Base-by-base conservation (phyloP, 148 eudicot species). In the Fallopia convolvulus region DNA sequence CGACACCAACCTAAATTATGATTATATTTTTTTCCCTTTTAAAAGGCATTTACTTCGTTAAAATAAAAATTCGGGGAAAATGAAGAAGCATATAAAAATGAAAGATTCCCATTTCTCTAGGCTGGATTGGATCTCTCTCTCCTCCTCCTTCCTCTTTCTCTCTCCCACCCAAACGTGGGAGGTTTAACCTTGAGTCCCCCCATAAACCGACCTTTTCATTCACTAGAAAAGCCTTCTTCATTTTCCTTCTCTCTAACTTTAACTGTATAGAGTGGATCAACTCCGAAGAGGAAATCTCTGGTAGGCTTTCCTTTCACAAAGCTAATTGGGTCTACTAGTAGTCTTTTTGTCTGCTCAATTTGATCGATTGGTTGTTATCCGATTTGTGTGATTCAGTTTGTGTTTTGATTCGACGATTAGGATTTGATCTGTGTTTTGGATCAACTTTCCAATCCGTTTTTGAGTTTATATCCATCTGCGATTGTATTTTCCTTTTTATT, bases 151-250 rank as follows among this genome's bases (percentile, higher is more conserved):
- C 46, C 20, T 36, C 44, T 30, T 30, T 61, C 39, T 61, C 39
- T 26, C 70, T 33, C 70, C 32, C 70, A 26, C 72, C 72, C 42
- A 68, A 68, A 68, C 72, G 72, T 68, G 72, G 72, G 72, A 68
- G 46, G 72, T 33, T 68, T 39, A 68, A 39, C 72, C 72, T 68
- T 68, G 44, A 33, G n/a, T 8, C 11, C 44, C 72, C 72, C 72
- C 72, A 68, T 68, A 68, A 66, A 68, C 72, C 44, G 72, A 68
- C 72, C 72, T 68, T 39, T 33, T 66, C 72, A 6, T 68, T 15
- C 21, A 32, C 23, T 68, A 26, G 39, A 63, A 63, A 63, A 63
- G 9, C 68, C 33, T 26, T 13, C 20, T 15, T 23, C 70, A 3
- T 26, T 65, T 68, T 39, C 44, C 42, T 68, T 68, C 72, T 36